These are phyloP conservation scores for Apium graveolens DNA, from an alignment of 129 eudicot species.

Conservation along the genomic window DNA sequence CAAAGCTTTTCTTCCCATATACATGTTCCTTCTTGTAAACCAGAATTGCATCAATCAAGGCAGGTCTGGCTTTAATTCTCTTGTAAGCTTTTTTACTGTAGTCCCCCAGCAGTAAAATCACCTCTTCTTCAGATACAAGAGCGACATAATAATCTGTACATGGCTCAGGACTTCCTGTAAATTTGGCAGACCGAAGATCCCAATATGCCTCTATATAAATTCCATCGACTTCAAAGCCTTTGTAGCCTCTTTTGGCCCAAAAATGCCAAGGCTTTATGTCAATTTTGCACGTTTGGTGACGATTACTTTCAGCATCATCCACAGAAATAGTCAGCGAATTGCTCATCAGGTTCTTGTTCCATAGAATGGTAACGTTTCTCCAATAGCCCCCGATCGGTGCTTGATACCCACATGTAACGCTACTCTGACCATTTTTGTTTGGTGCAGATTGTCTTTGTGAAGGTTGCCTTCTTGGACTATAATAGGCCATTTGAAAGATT, in stretches of 20 bases:
- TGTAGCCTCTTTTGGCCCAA: conserved; percentile 82
- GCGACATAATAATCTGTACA: conserved; percentile 66
- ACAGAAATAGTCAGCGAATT: conserved; percentile 51
- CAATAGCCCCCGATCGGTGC: conserved; percentile 64
- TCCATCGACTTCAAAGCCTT: conserved; percentile 59
- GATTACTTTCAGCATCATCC: conserved; percentile 41
- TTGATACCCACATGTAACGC: conserved; percentile 60
- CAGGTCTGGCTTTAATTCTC: conserved; percentile 52
- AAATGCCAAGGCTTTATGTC: conserved; percentile 93
- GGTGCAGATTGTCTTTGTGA: conserved; percentile 38
- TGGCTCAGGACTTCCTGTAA: conserved; percentile 77
- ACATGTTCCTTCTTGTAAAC: conserved; percentile 64
- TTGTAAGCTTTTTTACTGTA: conserved; percentile 54
- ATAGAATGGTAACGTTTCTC: conserved; percentile 62
- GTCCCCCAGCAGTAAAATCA: conserved; percentile 74
- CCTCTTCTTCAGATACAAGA: conserved; percentile 63
- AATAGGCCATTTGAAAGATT: conserved; percentile 27
- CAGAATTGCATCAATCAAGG: conserved; percentile 43
- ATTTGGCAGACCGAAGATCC: conserved; percentile 76
- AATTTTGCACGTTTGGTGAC: conserved; percentile 53
- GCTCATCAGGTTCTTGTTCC: conserved; percentile 74
- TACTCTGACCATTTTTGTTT: conserved; percentile 41
- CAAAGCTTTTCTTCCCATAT: conserved; percentile 65
- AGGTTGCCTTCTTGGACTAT: conserved; percentile 26
- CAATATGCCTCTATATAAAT: conserved; percentile 59